phyloP scores from a whole-genome alignment of 495 filamentous ascomycete genomes.

The Geoglossum glabrum region DNA sequence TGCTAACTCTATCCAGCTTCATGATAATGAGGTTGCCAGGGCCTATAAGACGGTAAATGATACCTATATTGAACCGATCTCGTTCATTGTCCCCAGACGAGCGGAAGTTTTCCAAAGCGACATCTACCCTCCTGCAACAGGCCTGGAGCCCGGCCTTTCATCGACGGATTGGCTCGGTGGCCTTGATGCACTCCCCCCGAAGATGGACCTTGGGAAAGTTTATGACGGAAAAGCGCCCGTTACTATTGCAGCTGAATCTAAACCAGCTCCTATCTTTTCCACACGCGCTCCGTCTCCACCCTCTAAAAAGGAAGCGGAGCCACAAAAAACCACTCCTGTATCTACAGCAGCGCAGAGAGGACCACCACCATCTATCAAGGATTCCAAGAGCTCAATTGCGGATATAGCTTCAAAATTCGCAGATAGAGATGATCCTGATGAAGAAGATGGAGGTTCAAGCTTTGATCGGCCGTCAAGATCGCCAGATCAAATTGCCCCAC shows the following conservation, averaged over 20 bases:
- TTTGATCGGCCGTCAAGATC: conserved; percentile 69
- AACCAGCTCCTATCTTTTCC: conserved; percentile 23
- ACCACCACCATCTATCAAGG: conserved; percentile 46
- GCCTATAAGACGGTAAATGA: conserved; percentile 96
- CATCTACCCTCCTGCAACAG: conserved; percentile 73
- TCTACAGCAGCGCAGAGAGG: conserved; percentile 21
- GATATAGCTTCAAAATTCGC: conserved; percentile 68
- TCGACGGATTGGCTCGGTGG: conserved; percentile 71
- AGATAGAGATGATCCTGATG: conserved; percentile 35
- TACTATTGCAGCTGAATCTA: conserved; percentile 47
- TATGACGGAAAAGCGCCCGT: conserved; percentile 65
- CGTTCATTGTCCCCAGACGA: conserved; percentile 85
- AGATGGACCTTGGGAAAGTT: conserved; percentile 80
- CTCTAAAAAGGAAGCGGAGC: conserved; percentile 30
- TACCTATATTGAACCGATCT: conserved; percentile 82
- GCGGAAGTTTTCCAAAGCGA: conserved; percentile 97
- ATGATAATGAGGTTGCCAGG: conserved; percentile 91
- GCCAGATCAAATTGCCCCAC: conserved; percentile 5
- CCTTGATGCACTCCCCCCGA: conserved; percentile 62
- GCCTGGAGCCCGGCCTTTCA: conserved; percentile 57
- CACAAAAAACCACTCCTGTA: conserved; percentile 22
- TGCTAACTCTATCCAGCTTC: conserved; percentile 30
- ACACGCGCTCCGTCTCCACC: conserved; percentile 29
- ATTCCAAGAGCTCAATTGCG: conserved; percentile 70
- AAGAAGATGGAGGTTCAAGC: conserved; percentile 45